These are phyloP conservation scores for Penicillium italicum DNA, from an alignment of 2,329 filamentous ascomycete genomes.

Conservation along the genomic window DNA sequence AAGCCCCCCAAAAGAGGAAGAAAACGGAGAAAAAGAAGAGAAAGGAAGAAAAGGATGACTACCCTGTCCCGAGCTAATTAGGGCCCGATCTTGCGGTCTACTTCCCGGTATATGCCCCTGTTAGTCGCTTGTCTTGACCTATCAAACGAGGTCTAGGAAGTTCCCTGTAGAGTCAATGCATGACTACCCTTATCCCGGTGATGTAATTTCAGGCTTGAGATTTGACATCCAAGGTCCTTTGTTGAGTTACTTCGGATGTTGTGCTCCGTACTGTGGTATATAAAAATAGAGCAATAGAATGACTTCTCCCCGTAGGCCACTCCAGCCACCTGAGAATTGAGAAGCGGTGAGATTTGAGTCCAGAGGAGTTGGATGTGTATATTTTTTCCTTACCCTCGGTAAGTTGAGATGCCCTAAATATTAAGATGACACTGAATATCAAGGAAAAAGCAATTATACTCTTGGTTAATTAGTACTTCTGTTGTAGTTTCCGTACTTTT, in stretches of 20 bases:
- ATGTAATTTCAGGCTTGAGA: background rate
- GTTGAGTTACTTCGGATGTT: background rate
- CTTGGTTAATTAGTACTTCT: too few species aligned
- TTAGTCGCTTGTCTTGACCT: background rate
- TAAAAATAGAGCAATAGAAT: too few species aligned
- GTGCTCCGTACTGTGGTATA: too few species aligned
- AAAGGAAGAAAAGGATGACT: background rate
- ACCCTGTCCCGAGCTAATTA: background rate
- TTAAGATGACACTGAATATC: too few species aligned
- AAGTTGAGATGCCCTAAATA: too few species aligned
- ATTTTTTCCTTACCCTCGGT: background rate
- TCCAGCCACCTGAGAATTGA: background rate
- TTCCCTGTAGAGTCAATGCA: background rate
- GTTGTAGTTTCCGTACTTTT: too few species aligned
- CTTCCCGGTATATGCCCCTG: background rate
- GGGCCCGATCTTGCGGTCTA: conserved; percentile 1
- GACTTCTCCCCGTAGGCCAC: background rate
- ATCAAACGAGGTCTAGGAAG: background rate
- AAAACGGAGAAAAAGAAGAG: background rate
- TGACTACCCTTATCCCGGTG: background rate
- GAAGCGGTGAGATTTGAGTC: background rate
- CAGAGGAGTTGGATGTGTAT: background rate
- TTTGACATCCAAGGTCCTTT: background rate
- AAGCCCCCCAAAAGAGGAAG: background rate
- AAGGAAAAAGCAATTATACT: too few species aligned